Percentiles rank a stretch among this genome's conserved stretches.
Conservation (phyloP, 2,329 filamentous ascomycete species). For the Drechslera avenae region DNA sequence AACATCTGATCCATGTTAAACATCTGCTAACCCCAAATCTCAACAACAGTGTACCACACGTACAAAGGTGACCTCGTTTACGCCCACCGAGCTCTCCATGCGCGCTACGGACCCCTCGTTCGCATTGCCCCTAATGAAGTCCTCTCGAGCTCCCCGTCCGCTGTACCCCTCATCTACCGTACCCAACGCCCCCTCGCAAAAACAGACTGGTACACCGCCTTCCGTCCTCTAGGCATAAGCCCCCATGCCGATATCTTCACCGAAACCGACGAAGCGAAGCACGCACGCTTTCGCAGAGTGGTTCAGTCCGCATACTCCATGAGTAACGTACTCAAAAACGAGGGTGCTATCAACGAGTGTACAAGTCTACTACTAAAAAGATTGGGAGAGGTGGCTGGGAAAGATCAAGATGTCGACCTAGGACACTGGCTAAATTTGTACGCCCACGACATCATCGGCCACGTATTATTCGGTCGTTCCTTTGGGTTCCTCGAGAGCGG, state of each 20-base stretch:
- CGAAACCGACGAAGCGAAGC: constrained; percentile 24
- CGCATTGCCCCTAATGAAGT: constrained; percentile 29
- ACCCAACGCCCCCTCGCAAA: constrained; percentile 17
- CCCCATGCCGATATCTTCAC: constrained; percentile 29
- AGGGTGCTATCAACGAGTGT: constrained; percentile 32
- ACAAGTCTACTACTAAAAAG: constrained; percentile 28
- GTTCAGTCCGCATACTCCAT: constrained; percentile 47
- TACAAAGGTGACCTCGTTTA: constrained; percentile 9
- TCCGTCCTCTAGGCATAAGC: constrained; percentile 16
- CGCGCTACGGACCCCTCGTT: constrained; percentile 14
- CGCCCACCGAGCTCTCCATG: constrained; percentile 16
- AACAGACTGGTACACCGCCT: constrained; percentile 17
- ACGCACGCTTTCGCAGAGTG: constrained; percentile 21
- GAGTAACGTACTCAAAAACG: constrained; percentile 47
- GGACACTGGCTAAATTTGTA: constrained; percentile 37
- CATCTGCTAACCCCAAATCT: background rate
- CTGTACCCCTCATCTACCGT: constrained; percentile 22
- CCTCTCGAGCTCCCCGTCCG: constrained; percentile 12
- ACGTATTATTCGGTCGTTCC: constrained; percentile 49
- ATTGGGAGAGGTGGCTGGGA: constrained; percentile 23
- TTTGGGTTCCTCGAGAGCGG: constrained; percentile 52
- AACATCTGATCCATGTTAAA: too few species aligned
- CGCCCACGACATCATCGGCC: constrained; percentile 50
- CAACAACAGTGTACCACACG: constrained; percentile 6
- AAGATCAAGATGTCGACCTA: constrained; percentile 27